These are phyloP conservation scores for Phytophthora sojae DNA, from an alignment of 352 stramenopile species.

Conservation along the genomic window DNA sequence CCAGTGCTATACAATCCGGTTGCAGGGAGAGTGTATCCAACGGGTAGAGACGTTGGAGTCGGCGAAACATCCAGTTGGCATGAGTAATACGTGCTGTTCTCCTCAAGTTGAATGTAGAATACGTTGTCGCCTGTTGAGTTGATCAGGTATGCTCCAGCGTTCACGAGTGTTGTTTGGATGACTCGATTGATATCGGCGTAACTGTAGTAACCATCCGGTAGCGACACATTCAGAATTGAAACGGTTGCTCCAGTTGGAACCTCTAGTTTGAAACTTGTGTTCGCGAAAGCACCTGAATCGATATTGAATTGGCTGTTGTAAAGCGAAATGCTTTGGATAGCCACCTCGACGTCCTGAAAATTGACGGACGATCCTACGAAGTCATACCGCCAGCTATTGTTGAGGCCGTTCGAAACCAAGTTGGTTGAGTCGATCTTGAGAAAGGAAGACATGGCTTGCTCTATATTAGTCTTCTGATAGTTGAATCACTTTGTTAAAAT, in stretches of 20 bases:
- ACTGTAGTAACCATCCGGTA: conserved; percentile 23
- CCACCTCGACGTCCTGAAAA: not conserved
- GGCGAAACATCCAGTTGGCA: conserved; percentile 20
- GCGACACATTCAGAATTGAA: too few species aligned
- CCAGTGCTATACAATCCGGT: too few species aligned
- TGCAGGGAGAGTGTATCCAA: conserved; percentile 22
- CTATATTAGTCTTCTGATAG: too few species aligned
- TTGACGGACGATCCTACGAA: not conserved
- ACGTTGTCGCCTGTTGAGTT: conserved; percentile 23
- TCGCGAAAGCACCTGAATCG: not conserved
- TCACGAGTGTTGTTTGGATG: conserved; percentile 26
- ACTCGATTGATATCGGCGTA: conserved; percentile 30
- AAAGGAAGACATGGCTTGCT: too few species aligned
- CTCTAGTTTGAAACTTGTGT: not conserved
- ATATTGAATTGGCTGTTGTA: not conserved
- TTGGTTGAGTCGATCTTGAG: not conserved
- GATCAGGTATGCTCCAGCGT: conserved; percentile 35
- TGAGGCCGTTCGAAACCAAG: not conserved
- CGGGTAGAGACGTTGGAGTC: conserved; percentile 14
- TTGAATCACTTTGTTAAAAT: too few species aligned
- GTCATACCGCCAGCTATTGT: not conserved
- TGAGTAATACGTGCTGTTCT: conserved; percentile 33
- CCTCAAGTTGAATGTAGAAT: conserved; percentile 27
- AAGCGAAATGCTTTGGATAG: not conserved
- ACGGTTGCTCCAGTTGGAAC: too few species aligned